phyloP scores from a whole-genome alignment of 2,329 filamentous ascomycete genomes.

The Fusarium staphyleae region DNA sequence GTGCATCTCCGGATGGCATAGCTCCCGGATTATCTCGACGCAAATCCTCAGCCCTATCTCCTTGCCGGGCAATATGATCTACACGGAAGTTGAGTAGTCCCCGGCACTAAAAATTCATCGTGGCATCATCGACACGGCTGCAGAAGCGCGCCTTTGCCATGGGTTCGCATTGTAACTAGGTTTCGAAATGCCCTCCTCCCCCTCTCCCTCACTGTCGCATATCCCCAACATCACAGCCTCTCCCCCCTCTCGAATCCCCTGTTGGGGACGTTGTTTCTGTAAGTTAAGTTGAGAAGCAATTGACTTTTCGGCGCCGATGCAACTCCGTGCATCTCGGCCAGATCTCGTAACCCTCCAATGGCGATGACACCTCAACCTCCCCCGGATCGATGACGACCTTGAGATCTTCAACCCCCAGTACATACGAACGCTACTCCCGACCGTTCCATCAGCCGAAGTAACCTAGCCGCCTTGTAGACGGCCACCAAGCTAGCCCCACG shows the following conservation, averaged over 20 bases:
- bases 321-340: not conserved
- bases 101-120: not conserved
- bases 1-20: not conserved
- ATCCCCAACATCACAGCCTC: too few species aligned
- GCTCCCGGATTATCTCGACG: not conserved
- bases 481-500: not conserved
- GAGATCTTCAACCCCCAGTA: not conserved
- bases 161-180: not conserved
- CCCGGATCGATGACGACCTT: not conserved
- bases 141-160: not conserved
- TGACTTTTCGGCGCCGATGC: too few species aligned
- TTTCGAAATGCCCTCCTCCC: not conserved
- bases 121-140: not conserved
- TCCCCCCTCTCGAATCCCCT: too few species aligned
- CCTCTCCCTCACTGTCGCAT: too few species aligned
- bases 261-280: too few species aligned
- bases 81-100: not conserved
- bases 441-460: not conserved
- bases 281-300: too few species aligned
- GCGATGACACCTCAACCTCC: not conserved
- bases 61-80: not conserved
- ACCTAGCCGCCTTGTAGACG: not conserved
- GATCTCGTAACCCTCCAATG: not conserved
- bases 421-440: not conserved
- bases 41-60: not conserved